phyloP scores from a whole-genome alignment of 352 stramenopile species.

The Blastocystis sp. region DNA sequence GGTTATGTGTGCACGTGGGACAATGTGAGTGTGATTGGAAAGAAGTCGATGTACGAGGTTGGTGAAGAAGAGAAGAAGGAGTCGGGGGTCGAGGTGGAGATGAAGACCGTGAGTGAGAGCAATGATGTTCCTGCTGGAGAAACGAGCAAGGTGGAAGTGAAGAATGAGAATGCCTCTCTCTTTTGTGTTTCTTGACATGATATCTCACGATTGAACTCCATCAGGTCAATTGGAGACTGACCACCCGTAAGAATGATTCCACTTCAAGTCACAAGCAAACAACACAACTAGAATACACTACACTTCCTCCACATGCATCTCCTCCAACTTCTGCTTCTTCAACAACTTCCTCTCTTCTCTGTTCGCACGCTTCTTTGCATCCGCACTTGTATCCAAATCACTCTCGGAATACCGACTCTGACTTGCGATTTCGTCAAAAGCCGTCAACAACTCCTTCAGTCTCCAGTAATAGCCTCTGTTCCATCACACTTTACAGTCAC shows the following conservation, averaged over 20 bases:
- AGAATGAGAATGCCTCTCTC: background rate
- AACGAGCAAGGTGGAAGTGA: too few relatives aligned
- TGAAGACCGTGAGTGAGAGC: background rate
- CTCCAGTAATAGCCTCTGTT: conserved; percentile 34
- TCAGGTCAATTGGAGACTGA: background rate
- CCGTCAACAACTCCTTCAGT: conserved; percentile 14
- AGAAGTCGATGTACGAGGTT: background rate
- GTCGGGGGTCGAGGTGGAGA: background rate
- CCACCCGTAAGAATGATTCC: background rate
- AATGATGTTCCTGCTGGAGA: background rate
- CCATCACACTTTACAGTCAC: background rate
- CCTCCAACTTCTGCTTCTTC: conserved; percentile 16
- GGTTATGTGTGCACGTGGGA: background rate
- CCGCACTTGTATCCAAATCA: background rate
- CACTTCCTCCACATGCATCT: conserved; percentile 2
- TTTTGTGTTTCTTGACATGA: background rate
- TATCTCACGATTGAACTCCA: background rate
- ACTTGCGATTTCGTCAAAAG: conserved; percentile 22
- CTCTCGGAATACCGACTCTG: conserved; percentile 1
- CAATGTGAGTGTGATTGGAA: conserved; percentile 2
- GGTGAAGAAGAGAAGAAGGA: background rate
- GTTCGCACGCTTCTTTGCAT: conserved; percentile 9
- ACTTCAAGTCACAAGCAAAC: background rate
- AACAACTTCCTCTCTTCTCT: background rate
- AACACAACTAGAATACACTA: background rate